Conservation (phyloP, 2,329 filamentous ascomycete genomes). For the Fusarium keratoplasticum region DNA sequence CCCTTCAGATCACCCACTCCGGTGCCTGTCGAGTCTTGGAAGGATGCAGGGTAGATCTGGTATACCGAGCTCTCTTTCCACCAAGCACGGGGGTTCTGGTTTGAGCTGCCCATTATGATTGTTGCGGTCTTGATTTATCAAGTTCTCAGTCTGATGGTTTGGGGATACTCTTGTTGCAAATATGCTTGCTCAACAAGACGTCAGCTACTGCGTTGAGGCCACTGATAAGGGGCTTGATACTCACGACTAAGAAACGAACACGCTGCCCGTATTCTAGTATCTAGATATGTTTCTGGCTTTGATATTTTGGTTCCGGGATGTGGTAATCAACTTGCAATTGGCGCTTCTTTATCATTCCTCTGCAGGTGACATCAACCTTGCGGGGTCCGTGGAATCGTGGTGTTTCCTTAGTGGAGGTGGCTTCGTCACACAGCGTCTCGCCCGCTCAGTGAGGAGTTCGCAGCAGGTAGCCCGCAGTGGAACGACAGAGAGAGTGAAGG, state of each 20-base stretch:
- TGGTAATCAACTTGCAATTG: neutral
- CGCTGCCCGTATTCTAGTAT: neutral
- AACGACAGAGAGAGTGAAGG: neutral
- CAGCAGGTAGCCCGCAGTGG: conserved; percentile 3
- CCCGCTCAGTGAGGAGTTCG: neutral
- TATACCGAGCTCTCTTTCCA: conserved; percentile 72
- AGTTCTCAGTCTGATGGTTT: neutral
- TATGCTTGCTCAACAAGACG: neutral
- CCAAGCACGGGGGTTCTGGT: conserved; percentile 55
- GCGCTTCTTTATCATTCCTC: conserved; percentile 7
- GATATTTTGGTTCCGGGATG: neutral
- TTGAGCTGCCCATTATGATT: conserved; percentile 38
- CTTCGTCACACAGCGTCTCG: conserved; percentile 17
- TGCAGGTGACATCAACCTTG: conserved; percentile 6
- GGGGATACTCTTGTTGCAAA: neutral
- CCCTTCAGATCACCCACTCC: conserved; percentile 68
- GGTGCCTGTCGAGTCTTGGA: conserved; percentile 68
- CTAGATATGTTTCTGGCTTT: neutral
- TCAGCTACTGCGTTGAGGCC: conserved; percentile 22
- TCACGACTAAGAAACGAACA: conserved; percentile 18
- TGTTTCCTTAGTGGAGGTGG: conserved; percentile 12
- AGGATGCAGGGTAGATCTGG: conserved; percentile 72
- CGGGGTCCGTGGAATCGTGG: conserved; percentile 17
- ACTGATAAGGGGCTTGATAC: conserved; percentile 19
- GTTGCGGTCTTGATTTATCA: neutral